Percentiles rank a stretch among this genome's conserved stretches.
Conservation (phyloP, 768 basidiomycete genomes). For the Amanita pseudoporphyria region DNA sequence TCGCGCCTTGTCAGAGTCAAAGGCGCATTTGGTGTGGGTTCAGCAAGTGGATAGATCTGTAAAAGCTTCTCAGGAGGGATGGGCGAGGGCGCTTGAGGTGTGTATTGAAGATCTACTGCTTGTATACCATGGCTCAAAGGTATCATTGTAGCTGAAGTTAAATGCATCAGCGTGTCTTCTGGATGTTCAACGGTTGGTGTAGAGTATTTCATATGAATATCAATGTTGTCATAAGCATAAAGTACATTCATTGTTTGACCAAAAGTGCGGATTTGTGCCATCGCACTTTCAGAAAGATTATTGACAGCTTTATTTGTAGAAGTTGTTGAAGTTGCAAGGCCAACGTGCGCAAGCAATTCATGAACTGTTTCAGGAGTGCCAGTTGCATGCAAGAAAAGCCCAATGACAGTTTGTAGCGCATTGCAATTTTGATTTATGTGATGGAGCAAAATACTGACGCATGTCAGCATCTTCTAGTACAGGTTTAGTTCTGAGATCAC, state of each 20-base stretch:
- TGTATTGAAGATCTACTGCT: constrained; percentile 20
- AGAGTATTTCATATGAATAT: constrained; percentile 23
- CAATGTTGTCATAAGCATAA: constrained; percentile 35
- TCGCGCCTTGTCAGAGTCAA: constrained; percentile 14
- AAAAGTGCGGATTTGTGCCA: constrained; percentile 10
- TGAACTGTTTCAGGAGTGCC: constrained; percentile 18
- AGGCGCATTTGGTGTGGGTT: constrained; percentile 7
- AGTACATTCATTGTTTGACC: constrained; percentile 16
- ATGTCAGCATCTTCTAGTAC: background rate
- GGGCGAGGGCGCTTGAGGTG: constrained; percentile 23
- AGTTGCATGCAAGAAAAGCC: constrained; percentile 20
- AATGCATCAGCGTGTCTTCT: constrained; percentile 18
- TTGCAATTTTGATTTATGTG: background rate
- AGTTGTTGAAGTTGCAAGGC: constrained; percentile 19
- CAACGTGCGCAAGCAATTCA: constrained; percentile 19
- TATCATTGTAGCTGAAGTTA: constrained; percentile 24
- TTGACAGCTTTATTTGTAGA: constrained; percentile 15
- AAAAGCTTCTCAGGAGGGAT: constrained; percentile 16
- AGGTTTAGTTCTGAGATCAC: background rate
- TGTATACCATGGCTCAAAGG: constrained; percentile 17
- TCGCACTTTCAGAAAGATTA: constrained; percentile 17
- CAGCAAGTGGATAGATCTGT: constrained; percentile 14
- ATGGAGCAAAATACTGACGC: background rate
- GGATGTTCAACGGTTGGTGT: constrained; percentile 22
- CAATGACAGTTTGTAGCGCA: constrained; percentile 15